Evolutionary conservation across 1,139 yeast genomes (phyloP).

Genomic region (Taiozyma sp.): DNA sequence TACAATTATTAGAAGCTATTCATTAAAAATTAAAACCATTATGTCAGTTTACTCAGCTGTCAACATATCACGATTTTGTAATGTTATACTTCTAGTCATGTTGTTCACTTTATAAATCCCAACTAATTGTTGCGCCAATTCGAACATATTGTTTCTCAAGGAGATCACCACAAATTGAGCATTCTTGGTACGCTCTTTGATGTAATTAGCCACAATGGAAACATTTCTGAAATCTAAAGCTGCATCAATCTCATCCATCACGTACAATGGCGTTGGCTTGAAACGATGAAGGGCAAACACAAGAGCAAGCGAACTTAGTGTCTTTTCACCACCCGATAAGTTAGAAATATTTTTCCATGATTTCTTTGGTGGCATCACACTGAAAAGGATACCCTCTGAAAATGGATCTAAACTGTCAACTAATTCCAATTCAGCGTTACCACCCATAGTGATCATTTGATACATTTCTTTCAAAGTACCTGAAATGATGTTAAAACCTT

Average conservation of each 20-base stretch:
- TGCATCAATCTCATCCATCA: slow-evolving; percentile 99
- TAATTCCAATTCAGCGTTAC: slow-evolving; percentile 94
- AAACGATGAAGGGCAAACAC: slow-evolving; percentile 96
- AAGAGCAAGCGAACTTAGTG: slow-evolving; percentile 88
- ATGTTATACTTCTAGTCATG: slow-evolving; percentile 81
- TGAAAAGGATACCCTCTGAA: slow-evolving; percentile 91
- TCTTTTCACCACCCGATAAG: slow-evolving; percentile 96
- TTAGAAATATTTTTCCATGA: slow-evolving; percentile 96
- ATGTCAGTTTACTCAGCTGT: background rate
- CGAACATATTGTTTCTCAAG: slow-evolving; percentile 95
- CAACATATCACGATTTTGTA: slow-evolving; percentile 55
- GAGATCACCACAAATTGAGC: slow-evolving; percentile 97
- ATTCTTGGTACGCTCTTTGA: slow-evolving; percentile 90
- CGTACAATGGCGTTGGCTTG: slow-evolving; percentile 96
- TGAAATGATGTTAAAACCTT: slow-evolving; percentile 84
- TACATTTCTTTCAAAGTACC: slow-evolving; percentile 93
- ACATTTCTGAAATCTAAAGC: slow-evolving; percentile 97
- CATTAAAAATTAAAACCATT: too few species aligned
- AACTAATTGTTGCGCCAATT: slow-evolving; percentile 86
- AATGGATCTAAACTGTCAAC: slow-evolving; percentile 98
- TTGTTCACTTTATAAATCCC: slow-evolving; percentile 94
- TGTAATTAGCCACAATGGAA: slow-evolving; percentile 94
- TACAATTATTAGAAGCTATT: too few species aligned
- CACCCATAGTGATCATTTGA: slow-evolving; percentile 98
- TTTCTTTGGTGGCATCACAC: slow-evolving; percentile 99